Base-by-base conservation (phyloP, 345 rosid genomes). In the Cardamine chenopodiifolia region DNA sequence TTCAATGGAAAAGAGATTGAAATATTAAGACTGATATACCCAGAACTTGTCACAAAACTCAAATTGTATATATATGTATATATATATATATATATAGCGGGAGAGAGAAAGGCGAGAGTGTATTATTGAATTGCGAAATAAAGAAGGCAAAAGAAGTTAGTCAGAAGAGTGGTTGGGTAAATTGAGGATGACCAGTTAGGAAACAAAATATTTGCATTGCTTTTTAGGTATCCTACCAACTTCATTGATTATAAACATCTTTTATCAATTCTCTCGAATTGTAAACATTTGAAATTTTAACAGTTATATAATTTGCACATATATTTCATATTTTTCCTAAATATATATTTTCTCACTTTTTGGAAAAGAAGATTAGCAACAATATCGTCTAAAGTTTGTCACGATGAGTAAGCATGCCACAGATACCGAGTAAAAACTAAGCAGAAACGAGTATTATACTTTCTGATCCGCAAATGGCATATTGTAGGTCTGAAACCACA, bases 81-180 rank as follows among this genome's bases (percentile, higher is more conserved):
- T 56, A 57, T 56, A 54, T 26, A 17, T 39, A 39, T 4, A 12
- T 7, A 44, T 0, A 44, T 5, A 44, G n/a, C n/a, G n/a, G n/a
- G 8, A 15, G 7, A 44, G 49, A 44, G 20, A 19, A n/a, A n/a
- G n/a, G n/a, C 45, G 22, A 64, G 66, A 35, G 57, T 52, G 65
- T 37, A 67, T 56, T 77, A 71, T 71, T 72, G 77, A 66, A 66
- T 40, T 71, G 69, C 47, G 73, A 78, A 72, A 45, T 78, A 78
- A 78, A 72, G 77, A 78, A 59, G 77, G 77, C 69, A 66, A 9
- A 59, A 42, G 70, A 72, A 71, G 44, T 66, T 31, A n/a, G n/a
- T 78, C 81, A 78, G 81, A 78, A 40, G 73, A 78, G 81, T 78
- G 7, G 81, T 78, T 78, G 81, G 81, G 81, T 66, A 78, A 66